Base-by-base conservation (phyloP, 2,329 filamentous ascomycete genomes). In the Coleophoma crateriformis region DNA sequence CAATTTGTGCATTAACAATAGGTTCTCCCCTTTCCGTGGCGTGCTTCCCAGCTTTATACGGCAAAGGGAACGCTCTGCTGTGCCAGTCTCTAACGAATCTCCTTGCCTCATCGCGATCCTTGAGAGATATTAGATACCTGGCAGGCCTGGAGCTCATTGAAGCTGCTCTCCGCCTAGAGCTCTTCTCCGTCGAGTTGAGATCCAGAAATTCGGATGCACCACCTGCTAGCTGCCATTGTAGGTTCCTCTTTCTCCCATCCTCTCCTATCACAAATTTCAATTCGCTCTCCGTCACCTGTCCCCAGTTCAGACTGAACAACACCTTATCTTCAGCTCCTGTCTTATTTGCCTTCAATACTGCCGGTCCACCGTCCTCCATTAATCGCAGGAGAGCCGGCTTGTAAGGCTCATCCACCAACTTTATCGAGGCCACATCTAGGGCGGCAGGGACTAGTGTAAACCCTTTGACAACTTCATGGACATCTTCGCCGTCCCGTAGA, bases 41-140 rank as follows among this genome's bases (percentile, higher is more conserved):
- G 19, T 38, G 46, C 17, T 12, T 41, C 27, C 59, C 64, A 49
- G 56, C 62, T 58, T 51, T 53, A 14, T 50, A 53, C 51, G 48
- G 47, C 38, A 62, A 34, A 19, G 70, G 70, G 55, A 79, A 65
- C 20, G 68, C 65, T 47, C 68, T 67, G 38, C 72, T 63, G 66
- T 82, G 75, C 78, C 78, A 82, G 50, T 71, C 65, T 44, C 68
- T 59, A 3, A 72, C 68, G 63, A 79, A 80, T 53, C 73, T 65
- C 48, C 70, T 52, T 14, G 64, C 64, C 50, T 67, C 64, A 17
- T 61, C 49, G 14, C 54, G 50, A 48, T 64, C 58, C 39, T 53
- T 59, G 45, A 67, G 64, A 4, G 61, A 55, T 12, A 67, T 48
- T 6, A 64, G 54, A 50, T 58, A 66, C 46, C 55, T 61, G 34